These are phyloP conservation scores for Pythium dissimile DNA, from an alignment of 352 stramenopile species.

Conservation along the genomic window DNA sequence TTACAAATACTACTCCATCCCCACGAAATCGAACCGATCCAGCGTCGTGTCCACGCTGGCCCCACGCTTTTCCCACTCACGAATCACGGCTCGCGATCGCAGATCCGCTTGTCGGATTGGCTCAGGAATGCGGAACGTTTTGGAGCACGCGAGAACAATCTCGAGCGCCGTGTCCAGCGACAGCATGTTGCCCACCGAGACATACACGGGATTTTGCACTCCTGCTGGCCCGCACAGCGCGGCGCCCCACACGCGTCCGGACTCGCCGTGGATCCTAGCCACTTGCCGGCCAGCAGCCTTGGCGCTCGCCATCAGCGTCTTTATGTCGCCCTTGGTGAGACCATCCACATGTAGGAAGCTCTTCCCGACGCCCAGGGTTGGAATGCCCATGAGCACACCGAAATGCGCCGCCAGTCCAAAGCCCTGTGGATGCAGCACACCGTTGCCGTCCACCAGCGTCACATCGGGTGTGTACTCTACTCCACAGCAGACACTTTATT, in stretches of 20 bases:
- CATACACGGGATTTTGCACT: slow-evolving; percentile 79
- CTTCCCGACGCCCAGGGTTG: slow-evolving; percentile 90
- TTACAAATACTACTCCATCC: neutral
- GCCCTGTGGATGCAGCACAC: slow-evolving; percentile 81
- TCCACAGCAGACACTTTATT: neutral
- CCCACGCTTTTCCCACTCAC: slow-evolving; percentile 50
- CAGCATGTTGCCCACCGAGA: slow-evolving; percentile 76
- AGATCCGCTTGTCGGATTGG: slow-evolving; percentile 85
- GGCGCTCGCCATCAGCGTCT: slow-evolving; percentile 43
- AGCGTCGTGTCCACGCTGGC: slow-evolving; percentile 46
- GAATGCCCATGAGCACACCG: slow-evolving; percentile 85
- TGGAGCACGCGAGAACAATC: slow-evolving; percentile 53
- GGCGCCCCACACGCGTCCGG: slow-evolving; percentile 72
- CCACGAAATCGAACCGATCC: slow-evolving; percentile 26
- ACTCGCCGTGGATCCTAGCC: slow-evolving; percentile 50
- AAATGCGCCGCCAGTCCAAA: slow-evolving; percentile 94
- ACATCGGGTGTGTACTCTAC: slow-evolving; percentile 76
- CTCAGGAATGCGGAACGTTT: slow-evolving; percentile 67
- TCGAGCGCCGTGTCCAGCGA: slow-evolving; percentile 59
- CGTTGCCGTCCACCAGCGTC: slow-evolving; percentile 92
- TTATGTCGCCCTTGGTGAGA: slow-evolving; percentile 69
- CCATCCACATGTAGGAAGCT: slow-evolving; percentile 89
- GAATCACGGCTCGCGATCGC: slow-evolving; percentile 71
- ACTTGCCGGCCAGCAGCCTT: slow-evolving; percentile 28
- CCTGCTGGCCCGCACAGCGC: slow-evolving; percentile 56